Conservation (phyloP, 306 rosid genomes). For the Gillenia trifoliata region DNA sequence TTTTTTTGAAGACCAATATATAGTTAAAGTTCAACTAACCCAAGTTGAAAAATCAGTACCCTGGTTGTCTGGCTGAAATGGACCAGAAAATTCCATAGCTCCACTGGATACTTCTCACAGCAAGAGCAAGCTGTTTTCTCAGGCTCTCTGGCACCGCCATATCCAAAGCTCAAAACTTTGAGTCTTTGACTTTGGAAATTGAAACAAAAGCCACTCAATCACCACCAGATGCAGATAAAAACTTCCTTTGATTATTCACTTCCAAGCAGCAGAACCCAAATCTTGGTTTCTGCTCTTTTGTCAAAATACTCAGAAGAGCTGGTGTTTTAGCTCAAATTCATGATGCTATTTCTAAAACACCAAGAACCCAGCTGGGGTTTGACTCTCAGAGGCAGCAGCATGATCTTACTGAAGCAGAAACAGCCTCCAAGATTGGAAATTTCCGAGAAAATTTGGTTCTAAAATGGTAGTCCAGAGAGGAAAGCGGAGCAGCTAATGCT, state of each 20-base stretch:
- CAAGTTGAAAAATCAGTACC: conserved; percentile 31
- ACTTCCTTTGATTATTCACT: conserved; percentile 11
- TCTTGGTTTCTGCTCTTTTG: background rate
- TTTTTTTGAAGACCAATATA: background rate
- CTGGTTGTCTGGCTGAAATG: conserved; percentile 48
- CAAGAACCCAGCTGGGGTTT: conserved; percentile 13
- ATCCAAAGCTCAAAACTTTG: conserved; percentile 21
- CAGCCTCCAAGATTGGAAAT: background rate
- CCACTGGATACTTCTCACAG: conserved; percentile 84
- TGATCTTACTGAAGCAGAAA: conserved; percentile 6
- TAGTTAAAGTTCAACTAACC: background rate
- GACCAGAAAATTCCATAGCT: conserved; percentile 84
- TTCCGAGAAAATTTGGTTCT: conserved; percentile 1
- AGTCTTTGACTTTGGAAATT: conserved; percentile 14
- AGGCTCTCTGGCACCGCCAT: conserved; percentile 47
- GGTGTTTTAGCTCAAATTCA: conserved; percentile 7
- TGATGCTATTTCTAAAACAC: conserved; percentile 6
- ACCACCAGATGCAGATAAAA: conserved; percentile 3
- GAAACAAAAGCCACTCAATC: conserved; percentile 3
- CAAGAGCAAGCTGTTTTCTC: conserved; percentile 68
- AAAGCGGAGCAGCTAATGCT: conserved; percentile 11
- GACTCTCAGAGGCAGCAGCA: conserved; percentile 10
- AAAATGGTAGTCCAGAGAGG: background rate
- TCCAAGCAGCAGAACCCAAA: conserved; percentile 17
- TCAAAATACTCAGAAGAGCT: background rate